Base-by-base conservation (phyloP, 2,329 filamentous ascomycete species). In the Stachybotrys chlorohalonatus region DNA sequence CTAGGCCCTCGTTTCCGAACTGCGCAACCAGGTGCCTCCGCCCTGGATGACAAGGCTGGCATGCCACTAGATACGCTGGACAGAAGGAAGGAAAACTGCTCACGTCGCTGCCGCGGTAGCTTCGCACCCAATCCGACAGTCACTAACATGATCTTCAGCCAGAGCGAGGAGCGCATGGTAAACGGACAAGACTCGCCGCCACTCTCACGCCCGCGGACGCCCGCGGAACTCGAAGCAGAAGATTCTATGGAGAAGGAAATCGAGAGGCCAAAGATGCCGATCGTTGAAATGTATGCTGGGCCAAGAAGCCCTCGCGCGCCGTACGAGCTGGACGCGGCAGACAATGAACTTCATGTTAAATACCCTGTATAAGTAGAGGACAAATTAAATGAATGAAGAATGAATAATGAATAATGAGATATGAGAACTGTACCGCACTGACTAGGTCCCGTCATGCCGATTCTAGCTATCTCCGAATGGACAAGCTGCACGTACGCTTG, bases 161-260 rank as follows among this genome's bases (percentile, higher is more conserved):
- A 53, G 49, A 56, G 52, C 47, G 52, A 56, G n/a, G 54, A 56
- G 52, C 39, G 17, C 47, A 56, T 56, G 7, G 52, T 56, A 7
- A 52, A 52, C 31, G 49, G 49, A 7, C 16, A 45, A 32, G 32
- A 24, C 36, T 42, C 32, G 36, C 50, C 50, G 7, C 50, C 50
- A 13, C 36, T 24, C 30, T 11, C 31, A 7, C 36, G 36, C 13
- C 6, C 36, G 36, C 36, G 8, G 13, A 42, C 36, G 13, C 36
- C 36, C 8, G 36, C 36, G 13, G 36, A 42, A 42, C 36, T 42
- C 8, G 36, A 42, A 42, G 36, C 36, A 42, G 36, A 2, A 3
- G 13, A 42, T 42, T 9, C 13, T 42, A 42, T 42, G 13, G 36
- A 42, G 8, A 42, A 42, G 36, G 36, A 42, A 42, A 9, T 5